Evolutionary conservation across 2,329 filamentous ascomycete species (phyloP).

Genomic region (Coccinonectria pachysandricola): DNA sequence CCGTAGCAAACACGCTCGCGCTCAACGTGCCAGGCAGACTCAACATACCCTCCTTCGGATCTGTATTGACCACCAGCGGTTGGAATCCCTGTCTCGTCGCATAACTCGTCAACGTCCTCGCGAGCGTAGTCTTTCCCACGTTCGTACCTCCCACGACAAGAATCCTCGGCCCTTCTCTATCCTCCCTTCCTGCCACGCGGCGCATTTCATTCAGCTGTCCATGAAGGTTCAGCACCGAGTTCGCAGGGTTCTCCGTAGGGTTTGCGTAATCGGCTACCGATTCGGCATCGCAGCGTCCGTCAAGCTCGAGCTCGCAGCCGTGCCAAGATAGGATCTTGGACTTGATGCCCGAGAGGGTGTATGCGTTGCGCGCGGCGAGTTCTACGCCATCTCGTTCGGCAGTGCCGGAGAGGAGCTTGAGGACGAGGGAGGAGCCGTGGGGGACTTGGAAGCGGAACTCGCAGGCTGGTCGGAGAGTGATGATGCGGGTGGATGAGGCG

Average conservation of each 20-base stretch:
- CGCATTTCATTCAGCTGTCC: constrained; percentile 71
- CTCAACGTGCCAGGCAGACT: constrained; percentile 73
- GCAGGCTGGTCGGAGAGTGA: constrained; percentile 50
- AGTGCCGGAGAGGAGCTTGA: constrained; percentile 65
- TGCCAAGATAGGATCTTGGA: constrained; percentile 88
- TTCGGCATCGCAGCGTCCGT: constrained; percentile 45
- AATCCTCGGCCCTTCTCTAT: constrained; percentile 61
- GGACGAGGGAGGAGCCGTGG: constrained; percentile 29
- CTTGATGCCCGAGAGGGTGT: constrained; percentile 73
- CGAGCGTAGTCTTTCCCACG: constrained; percentile 74
- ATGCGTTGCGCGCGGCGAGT: constrained; percentile 68
- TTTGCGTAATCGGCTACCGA: constrained; percentile 51
- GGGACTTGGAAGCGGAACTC: constrained; percentile 76
- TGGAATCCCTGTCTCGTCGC: constrained; percentile 64
- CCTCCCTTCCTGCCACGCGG: constrained; percentile 41
- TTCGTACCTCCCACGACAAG: constrained; percentile 70
- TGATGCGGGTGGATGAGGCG: constrained; percentile 32
- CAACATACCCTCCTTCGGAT: constrained; percentile 71
- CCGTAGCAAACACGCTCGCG: constrained; percentile 74
- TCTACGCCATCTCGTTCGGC: constrained; percentile 95
- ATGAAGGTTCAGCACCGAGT: constrained; percentile 75
- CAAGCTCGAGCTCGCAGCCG: constrained; percentile 76
- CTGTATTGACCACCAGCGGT: constrained; percentile 74
- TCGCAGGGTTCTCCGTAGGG: constrained; percentile 71
- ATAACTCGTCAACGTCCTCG: constrained; percentile 69